Conservation (phyloP, 108 stramenopile species). For the Pseudonitzschia delicatissima region DNA sequence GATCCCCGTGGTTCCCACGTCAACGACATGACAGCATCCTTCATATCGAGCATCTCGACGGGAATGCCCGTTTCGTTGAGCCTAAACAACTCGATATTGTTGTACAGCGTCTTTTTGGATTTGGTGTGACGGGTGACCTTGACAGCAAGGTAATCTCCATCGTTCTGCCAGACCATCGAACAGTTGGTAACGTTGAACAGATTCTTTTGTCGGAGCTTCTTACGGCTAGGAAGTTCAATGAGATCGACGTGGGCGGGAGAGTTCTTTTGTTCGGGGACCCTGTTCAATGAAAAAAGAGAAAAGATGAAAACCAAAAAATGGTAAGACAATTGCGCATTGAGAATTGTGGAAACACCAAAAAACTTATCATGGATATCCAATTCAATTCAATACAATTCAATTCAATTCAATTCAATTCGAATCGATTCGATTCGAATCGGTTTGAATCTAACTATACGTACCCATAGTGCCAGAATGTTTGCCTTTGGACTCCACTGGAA, state of each 20-base stretch:
- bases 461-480: conserved; percentile 94
- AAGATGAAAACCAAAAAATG: neutral
- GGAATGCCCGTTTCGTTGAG: conserved; percentile 84
- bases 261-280: conserved; percentile 90
- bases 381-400: neutral
- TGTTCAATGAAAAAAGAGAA: conserved; percentile 3
- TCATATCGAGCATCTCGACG: conserved; percentile 93
- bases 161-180: conserved; percentile 91
- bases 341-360: neutral
- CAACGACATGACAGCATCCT: conserved; percentile 91
- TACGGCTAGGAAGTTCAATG: conserved; percentile 86
- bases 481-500: conserved; percentile 94
- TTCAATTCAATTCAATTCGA: conserved; percentile 1
- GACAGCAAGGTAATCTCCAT: conserved; percentile 92
- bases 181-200: conserved; percentile 92
- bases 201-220: conserved; percentile 93
- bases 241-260: conserved; percentile 92
- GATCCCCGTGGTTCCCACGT: conserved; percentile 94
- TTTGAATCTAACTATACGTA: no score
- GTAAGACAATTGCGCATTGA: neutral
- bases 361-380: no score
- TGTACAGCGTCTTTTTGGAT: conserved; percentile 94
- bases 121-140: conserved; percentile 94
- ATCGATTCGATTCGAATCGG: no score
- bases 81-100: conserved; percentile 94